phyloP scores from a whole-genome alignment of 1,284 basidiomycete genomes.

The Malassezia equina region DNA sequence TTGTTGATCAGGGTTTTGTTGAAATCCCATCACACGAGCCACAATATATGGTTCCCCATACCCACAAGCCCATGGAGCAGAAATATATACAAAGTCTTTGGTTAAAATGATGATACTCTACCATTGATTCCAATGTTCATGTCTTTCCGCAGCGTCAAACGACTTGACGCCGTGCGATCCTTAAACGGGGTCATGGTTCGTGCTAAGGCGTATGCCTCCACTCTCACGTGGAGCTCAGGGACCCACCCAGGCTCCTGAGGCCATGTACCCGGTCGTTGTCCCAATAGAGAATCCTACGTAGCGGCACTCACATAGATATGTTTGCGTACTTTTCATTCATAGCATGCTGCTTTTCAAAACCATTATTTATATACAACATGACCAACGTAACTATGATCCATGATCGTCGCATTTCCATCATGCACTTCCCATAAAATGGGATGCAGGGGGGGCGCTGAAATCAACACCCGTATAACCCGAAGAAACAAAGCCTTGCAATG shows the following conservation, averaged over 20 bases:
- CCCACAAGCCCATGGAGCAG: conserved; percentile 74
- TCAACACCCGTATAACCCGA: not conserved
- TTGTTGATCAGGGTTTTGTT: conserved; percentile 62
- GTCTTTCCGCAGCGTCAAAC: conserved; percentile 24
- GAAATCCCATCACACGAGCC: conserved; percentile 89
- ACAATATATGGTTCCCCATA: conserved; percentile 80
- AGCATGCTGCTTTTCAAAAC: not conserved
- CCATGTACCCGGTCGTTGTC: not conserved
- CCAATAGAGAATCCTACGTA: too few species aligned
- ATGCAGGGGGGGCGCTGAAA: not conserved
- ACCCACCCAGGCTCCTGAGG: not conserved
- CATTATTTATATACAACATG: not conserved
- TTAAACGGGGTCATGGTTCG: not conserved
- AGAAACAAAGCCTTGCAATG: not conserved
- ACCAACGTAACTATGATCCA: not conserved
- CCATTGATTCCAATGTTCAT: conserved; percentile 40
- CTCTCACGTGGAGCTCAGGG: not conserved
- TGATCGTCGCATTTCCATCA: not conserved
- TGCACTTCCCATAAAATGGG: not conserved
- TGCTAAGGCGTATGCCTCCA: not conserved
- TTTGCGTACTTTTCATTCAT: not conserved
- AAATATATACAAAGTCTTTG: conserved; percentile 58
- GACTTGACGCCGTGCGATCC: not conserved
- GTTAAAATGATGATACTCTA: not conserved
- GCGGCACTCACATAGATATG: not conserved